Evolutionary conservation across 768 basidiomycete species (phyloP).

Genomic region (Coprinopsis marcescibilis): DNA sequence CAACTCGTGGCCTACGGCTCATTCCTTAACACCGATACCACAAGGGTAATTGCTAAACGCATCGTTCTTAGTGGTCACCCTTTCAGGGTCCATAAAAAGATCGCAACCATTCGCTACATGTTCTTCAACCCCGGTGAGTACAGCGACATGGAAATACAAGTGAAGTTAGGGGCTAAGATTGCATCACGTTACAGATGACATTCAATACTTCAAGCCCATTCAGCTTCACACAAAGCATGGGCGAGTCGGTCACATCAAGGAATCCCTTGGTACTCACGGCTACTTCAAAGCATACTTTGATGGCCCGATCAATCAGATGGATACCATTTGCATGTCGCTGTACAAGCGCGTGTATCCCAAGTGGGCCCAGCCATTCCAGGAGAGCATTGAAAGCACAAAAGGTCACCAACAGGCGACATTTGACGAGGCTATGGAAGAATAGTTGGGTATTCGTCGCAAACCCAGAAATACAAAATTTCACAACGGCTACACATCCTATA

Average conservation of each 20-base stretch:
- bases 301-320: slow-evolving; percentile 92
- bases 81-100: slow-evolving; percentile 95
- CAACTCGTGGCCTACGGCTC: slow-evolving; percentile 86
- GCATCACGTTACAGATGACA: slow-evolving; percentile 51
- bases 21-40: slow-evolving; percentile 85
- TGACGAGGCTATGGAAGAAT: slow-evolving; percentile 38
- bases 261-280: slow-evolving; percentile 94
- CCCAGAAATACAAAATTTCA: not conserved
- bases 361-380: slow-evolving; percentile 60
- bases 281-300: slow-evolving; percentile 97
- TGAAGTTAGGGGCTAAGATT: too few species aligned
- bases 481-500: not conserved
- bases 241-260: slow-evolving; percentile 80
- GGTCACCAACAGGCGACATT: not conserved
- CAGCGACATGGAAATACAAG: too few species aligned
- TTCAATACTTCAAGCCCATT: slow-evolving; percentile 89
- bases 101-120: slow-evolving; percentile 96
- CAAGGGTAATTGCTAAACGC: slow-evolving; percentile 89
- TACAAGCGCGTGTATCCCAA: slow-evolving; percentile 95
- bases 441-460: slow-evolving; percentile 4
- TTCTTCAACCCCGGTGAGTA: slow-evolving; percentile 83
- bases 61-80: slow-evolving; percentile 94
- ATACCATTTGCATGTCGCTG: slow-evolving; percentile 90
- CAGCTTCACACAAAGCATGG: slow-evolving; percentile 92
- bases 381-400: slow-evolving; percentile 3